Conservation (phyloP, 768 basidiomycete genomes). For the Tylopilus rubrobrunneus region DNA sequence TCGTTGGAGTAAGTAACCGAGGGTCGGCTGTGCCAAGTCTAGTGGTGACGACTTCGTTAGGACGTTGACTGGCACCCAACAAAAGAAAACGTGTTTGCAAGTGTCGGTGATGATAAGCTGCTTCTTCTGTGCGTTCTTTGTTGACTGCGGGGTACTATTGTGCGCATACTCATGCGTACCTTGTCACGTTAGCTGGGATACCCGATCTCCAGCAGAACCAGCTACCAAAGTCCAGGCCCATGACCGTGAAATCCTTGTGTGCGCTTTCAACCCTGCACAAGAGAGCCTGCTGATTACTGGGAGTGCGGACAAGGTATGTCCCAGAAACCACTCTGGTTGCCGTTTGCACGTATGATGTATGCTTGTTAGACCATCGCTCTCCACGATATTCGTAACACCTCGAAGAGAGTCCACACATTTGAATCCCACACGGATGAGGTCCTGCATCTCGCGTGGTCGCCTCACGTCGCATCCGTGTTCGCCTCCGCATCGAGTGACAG, state of each 20-base stretch:
- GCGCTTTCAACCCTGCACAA: constrained; percentile 82
- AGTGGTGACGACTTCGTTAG: constrained; percentile 36
- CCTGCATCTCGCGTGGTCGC: constrained; percentile 92
- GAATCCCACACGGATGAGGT: constrained; percentile 95
- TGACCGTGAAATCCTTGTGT: constrained; percentile 84
- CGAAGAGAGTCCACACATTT: constrained; percentile 81
- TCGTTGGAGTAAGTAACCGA: constrained; percentile 73
- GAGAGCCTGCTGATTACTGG: constrained; percentile 85
- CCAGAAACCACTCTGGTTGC: background rate
- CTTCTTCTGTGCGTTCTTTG: constrained; percentile 73
- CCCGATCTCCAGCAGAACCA: constrained; percentile 67
- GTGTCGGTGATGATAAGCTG: constrained; percentile 94
- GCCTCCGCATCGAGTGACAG: constrained; percentile 94
- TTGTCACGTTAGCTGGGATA: constrained; percentile 78
- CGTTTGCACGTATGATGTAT: background rate
- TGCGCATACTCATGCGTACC: constrained; percentile 1
- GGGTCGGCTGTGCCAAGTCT: background rate
- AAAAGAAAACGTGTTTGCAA: constrained; percentile 82
- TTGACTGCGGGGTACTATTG: background rate
- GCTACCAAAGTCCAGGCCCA: constrained; percentile 78
- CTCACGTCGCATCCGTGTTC: constrained; percentile 86
- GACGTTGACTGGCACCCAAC: constrained; percentile 95
- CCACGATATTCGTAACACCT: constrained; percentile 79
- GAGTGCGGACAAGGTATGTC: constrained; percentile 82
- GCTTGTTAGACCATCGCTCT: constrained; percentile 70